phyloP scores from a whole-genome alignment of 2,329 filamentous ascomycete genomes.

The Aspergillus persii region DNA sequence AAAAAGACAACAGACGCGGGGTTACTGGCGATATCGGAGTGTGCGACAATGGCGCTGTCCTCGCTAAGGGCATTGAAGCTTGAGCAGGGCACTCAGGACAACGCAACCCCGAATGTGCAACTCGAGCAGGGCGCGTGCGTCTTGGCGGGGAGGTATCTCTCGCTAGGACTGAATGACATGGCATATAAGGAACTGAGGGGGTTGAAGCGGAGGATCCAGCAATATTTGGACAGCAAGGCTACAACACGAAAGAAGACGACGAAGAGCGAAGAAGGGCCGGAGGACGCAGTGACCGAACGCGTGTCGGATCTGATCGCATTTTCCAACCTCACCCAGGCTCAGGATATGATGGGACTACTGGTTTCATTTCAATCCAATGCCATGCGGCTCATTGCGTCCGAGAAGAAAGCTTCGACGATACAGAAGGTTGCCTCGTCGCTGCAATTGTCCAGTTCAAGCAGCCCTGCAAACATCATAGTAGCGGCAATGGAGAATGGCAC shows the following conservation, averaged over 20 bases:
- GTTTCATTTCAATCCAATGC: conserved; percentile 42
- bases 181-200: conserved; percentile 42
- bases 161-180: conserved; percentile 40
- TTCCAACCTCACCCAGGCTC: conserved; percentile 26
- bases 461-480: conserved; percentile 40
- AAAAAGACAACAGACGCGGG: conserved; percentile 20
- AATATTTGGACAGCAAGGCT: conserved; percentile 25
- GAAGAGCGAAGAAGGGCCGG: conserved; percentile 14
- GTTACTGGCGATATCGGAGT: conserved; percentile 37
- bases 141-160: conserved; percentile 41
- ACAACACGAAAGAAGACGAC: conserved; percentile 17
- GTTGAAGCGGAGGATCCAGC: conserved; percentile 38
- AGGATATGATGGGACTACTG: conserved; percentile 31
- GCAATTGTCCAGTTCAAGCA: conserved; percentile 33
- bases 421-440: conserved; percentile 34
- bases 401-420: conserved; percentile 31
- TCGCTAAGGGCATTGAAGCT: conserved; percentile 37
- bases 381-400: conserved; percentile 36
- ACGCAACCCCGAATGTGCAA: conserved; percentile 33
- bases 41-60: conserved; percentile 39
- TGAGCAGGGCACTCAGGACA: conserved; percentile 23
- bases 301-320: conserved; percentile 40
- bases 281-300: conserved; percentile 36
- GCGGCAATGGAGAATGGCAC: conserved; percentile 35
- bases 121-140: conserved; percentile 45